Conservation (phyloP, 352 stramenopile genomes). For the Labyrinthula sp. region DNA sequence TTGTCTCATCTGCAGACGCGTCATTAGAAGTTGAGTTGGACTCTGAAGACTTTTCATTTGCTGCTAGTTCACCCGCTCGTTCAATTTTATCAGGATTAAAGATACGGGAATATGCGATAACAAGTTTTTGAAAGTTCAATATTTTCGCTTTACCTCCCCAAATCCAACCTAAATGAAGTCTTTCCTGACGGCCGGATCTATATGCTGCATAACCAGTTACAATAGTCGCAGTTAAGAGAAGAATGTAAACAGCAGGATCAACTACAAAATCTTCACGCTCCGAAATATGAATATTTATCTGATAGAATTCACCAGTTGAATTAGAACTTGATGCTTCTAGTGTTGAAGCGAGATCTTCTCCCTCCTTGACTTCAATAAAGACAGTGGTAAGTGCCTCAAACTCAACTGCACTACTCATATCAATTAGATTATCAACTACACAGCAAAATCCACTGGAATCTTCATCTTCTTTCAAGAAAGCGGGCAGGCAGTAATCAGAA, state of each 20-base stretch:
- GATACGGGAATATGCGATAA: too few species aligned
- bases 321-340: too few species aligned
- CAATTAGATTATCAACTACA: constrained; percentile 7
- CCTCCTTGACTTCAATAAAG: constrained; percentile 11
- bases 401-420: neutral
- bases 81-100: too few species aligned
- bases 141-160: constrained; percentile 1
- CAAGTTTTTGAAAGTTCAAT: too few species aligned
- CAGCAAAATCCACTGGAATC: constrained; percentile 5
- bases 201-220: constrained; percentile 8
- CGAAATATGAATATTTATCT: neutral
- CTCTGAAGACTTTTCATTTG: too few species aligned
- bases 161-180: constrained; percentile 8
- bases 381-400: neutral
- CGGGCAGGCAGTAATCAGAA: neutral
- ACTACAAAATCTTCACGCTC: neutral
- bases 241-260: constrained; percentile 8
- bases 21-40: too few species aligned
- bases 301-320: neutral
- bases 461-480: constrained; percentile 12
- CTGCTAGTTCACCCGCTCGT: too few species aligned
- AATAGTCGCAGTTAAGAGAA: constrained; percentile 18
- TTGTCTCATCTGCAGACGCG: too few species aligned
- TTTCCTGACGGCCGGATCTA: constrained; percentile 5
- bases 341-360: neutral